Evolutionary conservation across 352 stramenopile genomes (phyloP).

Genomic region (Halophytophthora polymorphica): DNA sequence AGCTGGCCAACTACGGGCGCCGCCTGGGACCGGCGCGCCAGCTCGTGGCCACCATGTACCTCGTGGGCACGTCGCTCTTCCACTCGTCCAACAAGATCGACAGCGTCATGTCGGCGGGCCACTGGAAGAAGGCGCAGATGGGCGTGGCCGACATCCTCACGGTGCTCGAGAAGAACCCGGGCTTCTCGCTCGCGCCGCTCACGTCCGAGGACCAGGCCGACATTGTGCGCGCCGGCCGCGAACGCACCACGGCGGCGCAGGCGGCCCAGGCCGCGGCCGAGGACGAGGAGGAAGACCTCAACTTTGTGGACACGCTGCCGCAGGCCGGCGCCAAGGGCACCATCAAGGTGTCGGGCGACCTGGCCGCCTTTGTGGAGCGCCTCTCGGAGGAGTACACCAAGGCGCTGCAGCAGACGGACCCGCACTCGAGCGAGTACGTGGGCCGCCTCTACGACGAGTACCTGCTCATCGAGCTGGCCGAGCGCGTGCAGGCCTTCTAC

Average conservation of each 20-base stretch:
- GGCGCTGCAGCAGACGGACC: constrained; percentile 94
- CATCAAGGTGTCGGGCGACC: constrained; percentile 89
- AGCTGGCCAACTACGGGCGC: constrained; percentile 78
- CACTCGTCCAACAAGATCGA: constrained; percentile 85
- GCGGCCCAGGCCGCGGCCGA: constrained; percentile 29
- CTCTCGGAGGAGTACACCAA: constrained; percentile 99
- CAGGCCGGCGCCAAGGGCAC: constrained; percentile 66
- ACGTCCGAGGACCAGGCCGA: constrained; percentile 86
- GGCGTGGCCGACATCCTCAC: constrained; percentile 67
- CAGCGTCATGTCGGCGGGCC: constrained; percentile 71
- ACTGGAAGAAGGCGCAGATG: constrained; percentile 74
- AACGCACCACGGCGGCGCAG: constrained; percentile 72
- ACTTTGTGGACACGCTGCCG: constrained; percentile 75
- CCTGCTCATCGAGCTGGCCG: constrained; percentile 85
- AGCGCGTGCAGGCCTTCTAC: constrained; percentile 91
- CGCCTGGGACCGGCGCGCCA: constrained; percentile 73
- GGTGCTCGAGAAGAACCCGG: constrained; percentile 81
- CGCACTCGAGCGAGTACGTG: constrained; percentile 96
- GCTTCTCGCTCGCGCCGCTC: constrained; percentile 65
- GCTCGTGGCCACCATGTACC: constrained; percentile 78
- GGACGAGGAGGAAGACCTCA: constrained; percentile 87
- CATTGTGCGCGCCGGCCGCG: constrained; percentile 63
- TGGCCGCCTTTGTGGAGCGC: constrained; percentile 88
- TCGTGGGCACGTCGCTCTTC: constrained; percentile 79
- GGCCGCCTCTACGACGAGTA: constrained; percentile 92